Evolutionary conservation across 1,139 yeast genomes (phyloP).

Genomic region (Pichia sp.): DNA sequence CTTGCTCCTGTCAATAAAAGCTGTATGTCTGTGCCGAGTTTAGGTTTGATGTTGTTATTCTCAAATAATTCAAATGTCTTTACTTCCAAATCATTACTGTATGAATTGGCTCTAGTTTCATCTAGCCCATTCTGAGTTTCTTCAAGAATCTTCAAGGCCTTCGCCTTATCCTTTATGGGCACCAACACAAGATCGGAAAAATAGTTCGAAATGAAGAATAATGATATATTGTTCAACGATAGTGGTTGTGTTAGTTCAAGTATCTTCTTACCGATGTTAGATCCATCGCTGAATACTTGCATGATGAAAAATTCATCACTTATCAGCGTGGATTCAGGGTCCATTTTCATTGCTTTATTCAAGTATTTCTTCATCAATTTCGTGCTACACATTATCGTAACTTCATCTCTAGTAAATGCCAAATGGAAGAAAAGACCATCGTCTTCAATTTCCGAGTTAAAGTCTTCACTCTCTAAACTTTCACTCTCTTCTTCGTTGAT

Average conservation of each 20-base stretch:
- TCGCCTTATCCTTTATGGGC: conserved; percentile 43
- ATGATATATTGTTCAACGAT: conserved; percentile 52
- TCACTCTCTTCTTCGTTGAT: conserved; percentile 1
- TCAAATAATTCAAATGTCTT: conserved; percentile 43
- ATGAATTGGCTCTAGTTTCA: not conserved
- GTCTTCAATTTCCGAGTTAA: conserved; percentile 17
- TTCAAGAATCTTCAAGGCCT: conserved; percentile 44
- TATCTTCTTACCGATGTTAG: conserved; percentile 51
- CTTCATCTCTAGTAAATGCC: conserved; percentile 50
- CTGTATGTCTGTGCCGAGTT: conserved; percentile 38
- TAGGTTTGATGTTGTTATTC: conserved; percentile 42
- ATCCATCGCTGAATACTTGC: conserved; percentile 62
- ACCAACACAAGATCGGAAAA: conserved; percentile 64
- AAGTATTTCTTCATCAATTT: conserved; percentile 23
- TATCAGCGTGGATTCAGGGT: conserved; percentile 34
- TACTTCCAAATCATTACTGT: conserved; percentile 20
- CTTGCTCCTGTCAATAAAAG: conserved; percentile 62
- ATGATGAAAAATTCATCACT: conserved; percentile 48
- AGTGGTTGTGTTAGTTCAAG: conserved; percentile 58
- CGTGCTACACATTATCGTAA: conserved; percentile 47
- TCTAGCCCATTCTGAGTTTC: conserved; percentile 10
- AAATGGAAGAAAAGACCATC: conserved; percentile 46
- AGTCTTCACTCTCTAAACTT: not conserved
- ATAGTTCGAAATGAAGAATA: conserved; percentile 62
- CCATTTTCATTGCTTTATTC: conserved; percentile 21